Conservation (phyloP, 2,329 filamentous ascomycete genomes). For the Phaeosphaeria sp. region DNA sequence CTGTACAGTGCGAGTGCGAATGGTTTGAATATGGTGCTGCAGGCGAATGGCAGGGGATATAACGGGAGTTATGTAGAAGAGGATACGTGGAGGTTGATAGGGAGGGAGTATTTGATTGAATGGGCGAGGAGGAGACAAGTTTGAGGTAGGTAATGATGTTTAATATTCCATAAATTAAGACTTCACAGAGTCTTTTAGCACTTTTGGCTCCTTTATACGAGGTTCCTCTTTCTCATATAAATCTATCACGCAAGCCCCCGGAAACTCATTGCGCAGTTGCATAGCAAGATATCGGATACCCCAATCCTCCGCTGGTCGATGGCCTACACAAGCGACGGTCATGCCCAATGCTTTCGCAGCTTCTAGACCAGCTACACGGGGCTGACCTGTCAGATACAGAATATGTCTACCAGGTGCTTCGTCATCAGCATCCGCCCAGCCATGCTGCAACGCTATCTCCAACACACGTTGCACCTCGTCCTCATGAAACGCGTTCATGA, state of each 20-base stretch:
- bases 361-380: slow-evolving; percentile 39
- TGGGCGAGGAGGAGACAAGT: slow-evolving; percentile 49
- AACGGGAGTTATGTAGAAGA: slow-evolving; percentile 51
- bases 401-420: slow-evolving; percentile 33
- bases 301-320: slow-evolving; percentile 49
- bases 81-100: slow-evolving; percentile 53
- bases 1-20: slow-evolving; percentile 44
- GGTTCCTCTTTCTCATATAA: slow-evolving; percentile 45
- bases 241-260: slow-evolving; percentile 39
- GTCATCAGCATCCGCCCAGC: slow-evolving; percentile 28
- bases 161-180: neutral
- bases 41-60: slow-evolving; percentile 50
- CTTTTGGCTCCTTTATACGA: slow-evolving; percentile 6
- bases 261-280: slow-evolving; percentile 37
- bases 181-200: neutral
- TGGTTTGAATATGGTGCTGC: slow-evolving; percentile 54
- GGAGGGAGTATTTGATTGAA: slow-evolving; percentile 48
- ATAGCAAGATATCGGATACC: slow-evolving; percentile 45
- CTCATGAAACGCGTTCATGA: slow-evolving; percentile 51
- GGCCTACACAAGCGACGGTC: slow-evolving; percentile 48
- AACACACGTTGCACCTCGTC: slow-evolving; percentile 46
- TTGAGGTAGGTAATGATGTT: slow-evolving; percentile 13
- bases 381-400: slow-evolving; percentile 49
- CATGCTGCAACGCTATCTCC: slow-evolving; percentile 28
- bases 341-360: slow-evolving; percentile 41